Evolutionary conservation across 192 early-diverging fungal genomes (phyloP), one percentile per base, ranked within the genome.

Genomic region (Chytriomyces confervae): DNA sequence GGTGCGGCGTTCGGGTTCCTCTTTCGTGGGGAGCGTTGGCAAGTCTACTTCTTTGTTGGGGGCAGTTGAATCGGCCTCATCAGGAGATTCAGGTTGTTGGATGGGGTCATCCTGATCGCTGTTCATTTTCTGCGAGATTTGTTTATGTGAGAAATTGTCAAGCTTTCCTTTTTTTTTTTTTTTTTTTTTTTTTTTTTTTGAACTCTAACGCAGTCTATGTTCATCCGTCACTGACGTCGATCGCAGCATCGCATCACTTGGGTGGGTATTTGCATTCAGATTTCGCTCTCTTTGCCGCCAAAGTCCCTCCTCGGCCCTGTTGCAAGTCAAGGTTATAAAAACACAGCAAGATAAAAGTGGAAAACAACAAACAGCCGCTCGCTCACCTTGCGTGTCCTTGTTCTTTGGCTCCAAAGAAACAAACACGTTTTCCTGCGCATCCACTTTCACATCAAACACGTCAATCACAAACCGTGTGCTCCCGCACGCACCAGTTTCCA

Each of bases 401-500:
- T 76, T 76, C 49, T 76, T 76, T 6, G 74, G 74, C 74, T 64
- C 50, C 62, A 76, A 48, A n/a, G 44, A 49, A 23, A 76, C 74
- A 43, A 66, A 76, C 10, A 76, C 62, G 16, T 76, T 64, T 10
- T 53, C 74, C 7, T 46, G 61, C 3, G 9, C 64, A 13, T 57
- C 53, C 7, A 66, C 62, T 43, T 76, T 64, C 48, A 82, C 75
- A n/a, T 82, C 72, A 66, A 72, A 57, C 11, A 67, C 62, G 65
- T 82, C 81, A 29, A 82, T 63, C 44, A 82, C 79, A 60, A 66
- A 82, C 2, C 71, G 45, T 7, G 79, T 76, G 49, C 50, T 62
- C 13, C 80, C 81, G 70, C 81, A 82, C 18, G 80, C 72, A 13
- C 81, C 81, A 6, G 81, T 82, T 11, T 80, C 79, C 53, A 80